Base-by-base conservation (phyloP, 108 stramenopile genomes). In the Skeletonema tropicum region DNA sequence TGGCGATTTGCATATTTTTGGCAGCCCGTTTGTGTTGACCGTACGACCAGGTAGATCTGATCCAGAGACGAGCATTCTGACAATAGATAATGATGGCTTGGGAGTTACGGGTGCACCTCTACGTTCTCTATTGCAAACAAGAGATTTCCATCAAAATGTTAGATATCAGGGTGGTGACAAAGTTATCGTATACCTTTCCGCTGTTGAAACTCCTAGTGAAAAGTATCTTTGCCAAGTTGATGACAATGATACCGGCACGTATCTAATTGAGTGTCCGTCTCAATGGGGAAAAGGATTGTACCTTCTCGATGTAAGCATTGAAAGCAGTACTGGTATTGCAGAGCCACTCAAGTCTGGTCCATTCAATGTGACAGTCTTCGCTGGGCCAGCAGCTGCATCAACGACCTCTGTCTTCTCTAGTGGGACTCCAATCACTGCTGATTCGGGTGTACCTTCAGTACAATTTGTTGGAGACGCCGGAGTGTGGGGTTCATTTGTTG, bases 311-410 rank as follows among this genome's bases (percentile, higher is more conserved):
- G 66, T 76, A 32, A 17, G 32, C 12, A 33, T 68, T 30, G 17
- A 31, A 12, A 35, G 23, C 21, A 45, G 25, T 19, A 17, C 4
- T 42, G 74, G 58, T 35, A 30, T 2, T 48, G 3, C 29, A 15
- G 5, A 39, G 8, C 67, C 66, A 7, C 67, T 68, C 60, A 49
- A 62, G n/a, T 76, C 57, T 35, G 61, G 75, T 41, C 75, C 75
- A n/a, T 68, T 68, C 42, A 29, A 48, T 49, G 58, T 76, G 15
- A 52, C 67, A 9, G 61, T 76, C 12, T 6, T 59, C 38, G 60
- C 75, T 21, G 60, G 60, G 19, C 6, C 62, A 31, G 67, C 75
- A 46, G 21, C n/a, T 29, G 45, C 75, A 61, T 60, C 67, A 68
- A 76, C 67, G 6, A 76, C 75, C 31, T 25, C 58, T 26, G 45